Base-by-base conservation (phyloP, 169 alveolate species). In the Besnoitia besnoiti region DNA sequence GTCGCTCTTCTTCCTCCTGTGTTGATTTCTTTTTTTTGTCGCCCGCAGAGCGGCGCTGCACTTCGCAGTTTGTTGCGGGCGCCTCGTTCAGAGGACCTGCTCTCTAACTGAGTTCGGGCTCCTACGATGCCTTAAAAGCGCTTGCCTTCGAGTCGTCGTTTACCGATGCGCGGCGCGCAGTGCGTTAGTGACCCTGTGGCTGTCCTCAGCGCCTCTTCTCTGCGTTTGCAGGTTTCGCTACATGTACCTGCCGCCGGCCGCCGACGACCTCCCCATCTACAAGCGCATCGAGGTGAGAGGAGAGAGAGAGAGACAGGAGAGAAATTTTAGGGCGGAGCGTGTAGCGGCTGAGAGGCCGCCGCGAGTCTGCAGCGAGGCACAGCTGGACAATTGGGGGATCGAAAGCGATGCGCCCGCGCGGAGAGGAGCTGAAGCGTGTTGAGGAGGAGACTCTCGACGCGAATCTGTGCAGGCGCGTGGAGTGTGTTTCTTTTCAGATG, bases 231-330 rank as follows among this genome's bases (percentile, higher is more conserved):
- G 87, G 59, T 77, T 77, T 21, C n/a, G 55, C 37, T 77, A 77
- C 37, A 40, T 55, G 40, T 77, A 77, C 40, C 59, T 77, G 40
- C 87, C 87, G 37, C 40, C 50, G 49, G 49, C 87, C 14, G 3
- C 87, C 7, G 37, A 51, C 14, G 7, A 19, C 50, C 50, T 27
- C 35, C 87, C 87, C 37, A 77, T 77, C 21, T 42, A 40, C 55
- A 35, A 77, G 55, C 87, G 87, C 59, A 77, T 77, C 59, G 59
- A 39, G n/a, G 87, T 77, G 59, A 77, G 59, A 42, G 40, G 59
- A 21, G 21, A 77, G 40, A 39, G 59, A 37, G 7, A 3, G 80
- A 67, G 19, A 67, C 12, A 77, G 47, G 14, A 1, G 55, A 10
- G 49, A 39, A 76, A 37, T 35, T 76, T 47, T 16, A 35, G 39